Evolutionary conservation across 306 rosid genomes (phyloP).

Genomic region (Acacia melanoxylon): DNA sequence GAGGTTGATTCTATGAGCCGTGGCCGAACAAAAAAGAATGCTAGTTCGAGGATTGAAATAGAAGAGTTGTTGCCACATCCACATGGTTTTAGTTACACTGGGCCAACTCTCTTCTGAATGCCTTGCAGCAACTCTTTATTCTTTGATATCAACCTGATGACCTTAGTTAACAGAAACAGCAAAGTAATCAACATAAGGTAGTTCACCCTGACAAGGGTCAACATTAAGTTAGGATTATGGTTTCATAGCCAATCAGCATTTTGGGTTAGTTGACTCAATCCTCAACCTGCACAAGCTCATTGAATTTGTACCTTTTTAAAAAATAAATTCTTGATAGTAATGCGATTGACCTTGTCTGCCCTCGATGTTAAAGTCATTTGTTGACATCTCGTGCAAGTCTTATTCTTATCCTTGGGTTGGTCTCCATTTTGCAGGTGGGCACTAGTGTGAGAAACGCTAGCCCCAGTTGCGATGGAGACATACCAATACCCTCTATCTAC

Average conservation of each 20-base stretch:
- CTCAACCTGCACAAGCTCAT: slow-evolving; percentile 29
- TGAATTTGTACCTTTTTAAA: slow-evolving; percentile 19
- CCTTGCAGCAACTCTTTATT: slow-evolving; percentile 13
- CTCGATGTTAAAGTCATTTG: slow-evolving; percentile 46
- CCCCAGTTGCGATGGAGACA: slow-evolving; percentile 57
- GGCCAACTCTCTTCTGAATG: slow-evolving; percentile 52
- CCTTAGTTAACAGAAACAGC: slow-evolving; percentile 33
- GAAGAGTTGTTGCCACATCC: slow-evolving; percentile 78
- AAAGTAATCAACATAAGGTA: slow-evolving; percentile 41
- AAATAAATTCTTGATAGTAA: slow-evolving; percentile 24
- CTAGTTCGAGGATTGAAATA: slow-evolving; percentile 70
- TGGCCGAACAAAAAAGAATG: slow-evolving; percentile 70
- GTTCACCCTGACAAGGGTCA: slow-evolving; percentile 2
- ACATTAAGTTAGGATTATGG: background rate
- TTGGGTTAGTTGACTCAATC: slow-evolving; percentile 29
- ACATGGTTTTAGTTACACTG: slow-evolving; percentile 53
- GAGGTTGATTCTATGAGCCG: slow-evolving; percentile 81
- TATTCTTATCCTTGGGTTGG: slow-evolving; percentile 56
- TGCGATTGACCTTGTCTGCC: slow-evolving; percentile 34
- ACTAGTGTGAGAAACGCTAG: slow-evolving; percentile 43
- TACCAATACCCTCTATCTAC: slow-evolving; percentile 43
- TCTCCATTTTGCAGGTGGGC: slow-evolving; percentile 74
- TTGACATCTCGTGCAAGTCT: slow-evolving; percentile 50
- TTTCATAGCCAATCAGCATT: slow-evolving; percentile 17
- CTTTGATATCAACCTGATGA: slow-evolving; percentile 27